Evolutionary conservation across 257 asterid species (phyloP).

Genomic region (Jaltomata sinuosa): DNA sequence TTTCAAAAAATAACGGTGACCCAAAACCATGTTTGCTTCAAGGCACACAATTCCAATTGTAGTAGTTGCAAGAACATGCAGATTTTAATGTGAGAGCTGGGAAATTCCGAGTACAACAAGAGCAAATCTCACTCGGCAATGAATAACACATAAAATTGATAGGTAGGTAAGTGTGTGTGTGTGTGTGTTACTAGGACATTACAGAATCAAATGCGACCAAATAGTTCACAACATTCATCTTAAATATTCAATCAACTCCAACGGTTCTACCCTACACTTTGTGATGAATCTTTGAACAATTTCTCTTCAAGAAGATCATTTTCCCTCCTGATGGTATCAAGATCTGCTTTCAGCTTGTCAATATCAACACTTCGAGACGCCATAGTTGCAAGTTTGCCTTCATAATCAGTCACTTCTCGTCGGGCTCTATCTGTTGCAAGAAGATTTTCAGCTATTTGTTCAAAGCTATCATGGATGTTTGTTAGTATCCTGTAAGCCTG

Average conservation of each 20-base stretch:
- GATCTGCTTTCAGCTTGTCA: slow-evolving; percentile 56
- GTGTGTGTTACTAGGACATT: background rate
- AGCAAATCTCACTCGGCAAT: background rate
- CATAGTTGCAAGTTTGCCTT: slow-evolving; percentile 49
- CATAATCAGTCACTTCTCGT: slow-evolving; percentile 55
- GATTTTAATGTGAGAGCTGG: background rate
- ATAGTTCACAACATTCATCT: background rate
- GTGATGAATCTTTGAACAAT: background rate
- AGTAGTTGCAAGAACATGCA: background rate
- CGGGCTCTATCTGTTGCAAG: slow-evolving; percentile 48
- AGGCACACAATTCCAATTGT: background rate
- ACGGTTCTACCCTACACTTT: background rate
- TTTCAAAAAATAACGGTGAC: slow-evolving; percentile 66
- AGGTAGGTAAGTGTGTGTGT: background rate
- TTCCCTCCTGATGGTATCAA: slow-evolving; percentile 60
- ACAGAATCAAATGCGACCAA: background rate
- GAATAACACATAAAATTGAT: background rate
- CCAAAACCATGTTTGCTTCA: slow-evolving; percentile 41
- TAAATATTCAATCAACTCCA: background rate
- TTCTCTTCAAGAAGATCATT: slow-evolving; percentile 42
- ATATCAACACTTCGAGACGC: slow-evolving; percentile 41
- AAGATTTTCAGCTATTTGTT: slow-evolving; percentile 52
- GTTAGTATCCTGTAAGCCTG: slow-evolving; percentile 60
- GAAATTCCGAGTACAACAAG: background rate
- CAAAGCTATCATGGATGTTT: slow-evolving; percentile 57